phyloP scores from a whole-genome alignment of 768 basidiomycete species.

The Austroboletus eburneus region DNA sequence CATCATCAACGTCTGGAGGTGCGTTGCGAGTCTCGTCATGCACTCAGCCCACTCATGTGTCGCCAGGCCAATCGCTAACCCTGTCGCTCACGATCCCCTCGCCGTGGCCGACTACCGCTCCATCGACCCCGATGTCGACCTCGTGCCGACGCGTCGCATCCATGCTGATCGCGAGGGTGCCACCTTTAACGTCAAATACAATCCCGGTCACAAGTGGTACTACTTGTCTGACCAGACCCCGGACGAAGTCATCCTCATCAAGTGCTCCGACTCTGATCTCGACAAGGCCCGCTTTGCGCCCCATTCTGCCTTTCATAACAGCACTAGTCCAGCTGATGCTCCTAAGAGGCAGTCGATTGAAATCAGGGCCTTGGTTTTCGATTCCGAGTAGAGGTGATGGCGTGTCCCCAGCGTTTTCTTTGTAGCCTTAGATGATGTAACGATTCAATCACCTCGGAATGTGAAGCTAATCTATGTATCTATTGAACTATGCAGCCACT shows the following conservation, averaged over 20 bases:
- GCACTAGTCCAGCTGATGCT: conserved; percentile 30
- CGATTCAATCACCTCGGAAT: neutral
- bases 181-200: conserved; percentile 34
- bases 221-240: conserved; percentile 37
- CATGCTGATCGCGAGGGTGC: conserved; percentile 33
- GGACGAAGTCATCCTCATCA: conserved; percentile 41
- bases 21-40: neutral
- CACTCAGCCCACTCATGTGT: neutral
- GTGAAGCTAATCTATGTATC: neutral
- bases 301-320: conserved; percentile 40
- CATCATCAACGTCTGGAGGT: conserved; percentile 47
- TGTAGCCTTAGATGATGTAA: too few relatives aligned
- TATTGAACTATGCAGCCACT: conserved; percentile 8
- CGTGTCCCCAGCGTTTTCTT: neutral
- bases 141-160: conserved; percentile 35
- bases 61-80: conserved; percentile 34
- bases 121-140: conserved; percentile 34
- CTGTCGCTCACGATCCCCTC: conserved; percentile 39
- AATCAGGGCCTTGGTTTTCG: conserved; percentile 41
- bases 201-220: conserved; percentile 37
- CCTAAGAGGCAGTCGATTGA: conserved; percentile 43
- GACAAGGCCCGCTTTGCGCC: conserved; percentile 40
- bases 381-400: conserved; percentile 26
- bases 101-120: conserved; percentile 39
- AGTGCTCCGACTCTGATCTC: conserved; percentile 42